Evolutionary conservation across 805 yeast genomes (phyloP).

Genomic region (Torulaspora quercuum): DNA sequence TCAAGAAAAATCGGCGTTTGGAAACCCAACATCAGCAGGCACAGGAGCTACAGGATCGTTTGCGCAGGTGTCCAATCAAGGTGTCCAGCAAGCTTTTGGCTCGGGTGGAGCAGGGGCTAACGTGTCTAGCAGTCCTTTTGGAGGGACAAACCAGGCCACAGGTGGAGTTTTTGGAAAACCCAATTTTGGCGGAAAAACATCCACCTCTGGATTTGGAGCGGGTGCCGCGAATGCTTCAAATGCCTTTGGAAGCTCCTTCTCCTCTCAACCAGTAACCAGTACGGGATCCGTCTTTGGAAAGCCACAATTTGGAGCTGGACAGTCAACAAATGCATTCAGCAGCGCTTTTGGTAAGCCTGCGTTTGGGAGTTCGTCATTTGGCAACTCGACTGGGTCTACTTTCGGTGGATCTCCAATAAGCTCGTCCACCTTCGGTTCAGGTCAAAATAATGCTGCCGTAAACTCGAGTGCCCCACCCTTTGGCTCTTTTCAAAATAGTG

Average conservation of each 20-base stretch:
- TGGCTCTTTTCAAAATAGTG: slow-evolving; percentile 10
- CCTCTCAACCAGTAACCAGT: slow-evolving; percentile 5
- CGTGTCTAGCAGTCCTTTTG: slow-evolving; percentile 4
- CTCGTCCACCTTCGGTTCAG: slow-evolving; percentile 3
- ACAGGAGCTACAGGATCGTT: slow-evolving; percentile 1
- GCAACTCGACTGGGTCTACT: slow-evolving; percentile 11
- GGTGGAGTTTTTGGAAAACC: slow-evolving; percentile 21
- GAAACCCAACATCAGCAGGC: no score
- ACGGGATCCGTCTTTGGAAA: slow-evolving; percentile 14
- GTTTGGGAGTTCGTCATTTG: slow-evolving; percentile 11
- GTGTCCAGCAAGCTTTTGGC: slow-evolving; percentile 32
- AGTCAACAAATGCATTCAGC: slow-evolving; percentile 20
- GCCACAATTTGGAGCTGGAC: slow-evolving; percentile 28
- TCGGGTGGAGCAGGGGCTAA: slow-evolving; percentile 5
- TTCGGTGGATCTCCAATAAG: slow-evolving; percentile 30
- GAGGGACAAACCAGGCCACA: slow-evolving; percentile 4
- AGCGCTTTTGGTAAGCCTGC: slow-evolving; percentile 25
- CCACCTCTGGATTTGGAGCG: slow-evolving; percentile 26
- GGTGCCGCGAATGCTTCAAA: slow-evolving; percentile 7
- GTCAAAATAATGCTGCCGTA: background rate
- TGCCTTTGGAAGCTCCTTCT: slow-evolving; percentile 8
- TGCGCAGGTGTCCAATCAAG: no score
- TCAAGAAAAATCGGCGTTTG: slow-evolving; percentile 24
- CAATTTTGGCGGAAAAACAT: slow-evolving; percentile 17
- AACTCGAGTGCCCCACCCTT: slow-evolving; percentile 8